Base-by-base conservation (phyloP, 2,329 filamentous ascomycete species). In the Penicillium nordicum region DNA sequence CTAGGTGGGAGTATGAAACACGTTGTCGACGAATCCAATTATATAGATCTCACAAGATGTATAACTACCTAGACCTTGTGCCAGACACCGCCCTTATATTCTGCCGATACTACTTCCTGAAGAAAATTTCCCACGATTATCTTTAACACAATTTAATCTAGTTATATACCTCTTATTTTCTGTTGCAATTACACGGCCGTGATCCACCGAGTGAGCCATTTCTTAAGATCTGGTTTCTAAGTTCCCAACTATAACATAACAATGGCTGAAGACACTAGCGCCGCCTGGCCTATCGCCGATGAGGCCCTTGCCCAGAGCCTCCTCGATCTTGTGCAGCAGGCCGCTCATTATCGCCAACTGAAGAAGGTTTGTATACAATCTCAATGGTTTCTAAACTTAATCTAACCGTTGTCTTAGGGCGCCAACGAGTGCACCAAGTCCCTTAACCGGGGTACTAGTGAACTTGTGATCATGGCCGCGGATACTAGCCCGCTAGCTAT, bases 401-500 rank as follows among this genome's bases (percentile, higher is more conserved):
- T 21, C 38, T 41, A 41, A 41, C 7, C 18, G 7, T 41, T 12
- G 3, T 25, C 21, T 5, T 23, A 41, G 38, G 40, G 40, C 40
- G 40, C 40, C 3, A 42, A 42, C 14, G 40, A 42, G 16, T 37
- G 34, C 34, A 37, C 34, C 34, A 37, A 37, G 34, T 37, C 34
- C 16, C 34, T 37, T 10, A 37, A 37, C 34, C 34, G 34, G 18
- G 38, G 38, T 41, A 41, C 38, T 23, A 41, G 38, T 41, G 40
- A 42, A 9, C 38, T 50, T 18, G 48, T 50, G 18, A 50, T 50
- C 48, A 50, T 50, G 48, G 91, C 92, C 46, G 92, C 90, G 62
- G 93, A 97, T 74, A 94, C 91, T 67, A 84, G 85, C 57, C 92
- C 92, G 41, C 83, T 97, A 50, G 89, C 91, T 51, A 97, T 97